These are phyloP conservation scores for Pterocarpus santalinus DNA, from an alignment of 306 rosid species.

Conservation along the genomic window DNA sequence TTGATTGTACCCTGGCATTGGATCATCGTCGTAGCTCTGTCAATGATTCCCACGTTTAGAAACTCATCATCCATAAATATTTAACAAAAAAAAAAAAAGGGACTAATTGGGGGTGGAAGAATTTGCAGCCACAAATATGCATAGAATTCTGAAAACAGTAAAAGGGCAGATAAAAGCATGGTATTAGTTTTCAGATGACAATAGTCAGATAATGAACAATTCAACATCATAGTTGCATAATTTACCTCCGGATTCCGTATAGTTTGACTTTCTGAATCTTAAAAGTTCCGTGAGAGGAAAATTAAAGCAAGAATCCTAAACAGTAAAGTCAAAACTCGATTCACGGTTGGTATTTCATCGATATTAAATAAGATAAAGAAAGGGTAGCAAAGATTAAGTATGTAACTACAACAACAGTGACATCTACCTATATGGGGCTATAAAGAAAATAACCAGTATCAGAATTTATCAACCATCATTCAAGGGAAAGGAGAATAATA, in stretches of 20 bases:
- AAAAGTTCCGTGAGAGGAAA: slow-evolving; percentile 12
- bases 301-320: slow-evolving; percentile 7
- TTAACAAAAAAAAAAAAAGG: not conserved
- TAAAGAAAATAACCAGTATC: slow-evolving; percentile 12
- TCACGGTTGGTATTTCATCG: not conserved
- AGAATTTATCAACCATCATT: slow-evolving; percentile 24
- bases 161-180: not conserved
- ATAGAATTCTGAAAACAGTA: not conserved
- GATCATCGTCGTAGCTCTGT: slow-evolving; percentile 93
- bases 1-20: slow-evolving; percentile 65
- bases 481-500: slow-evolving; percentile 4
- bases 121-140: slow-evolving; percentile 5
- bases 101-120: not conserved
- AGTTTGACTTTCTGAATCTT: slow-evolving; percentile 19
- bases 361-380: slow-evolving; percentile 38
- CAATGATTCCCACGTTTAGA: slow-evolving; percentile 47
- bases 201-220: slow-evolving; percentile 22
- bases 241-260: slow-evolving; percentile 23
- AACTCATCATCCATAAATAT: slow-evolving; percentile 26
- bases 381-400: slow-evolving; percentile 13
- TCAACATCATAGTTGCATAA: not conserved
- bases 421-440: slow-evolving; percentile 33
- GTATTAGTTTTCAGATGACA: not conserved
- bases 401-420: slow-evolving; percentile 33
- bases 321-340: slow-evolving; percentile 30